A percentile compares a stretch with the other conserved stretches of the same genome.
These are phyloP conservation scores for Suillus placidus DNA, from an alignment of 768 basidiomycete species.

Conservation along the genomic window DNA sequence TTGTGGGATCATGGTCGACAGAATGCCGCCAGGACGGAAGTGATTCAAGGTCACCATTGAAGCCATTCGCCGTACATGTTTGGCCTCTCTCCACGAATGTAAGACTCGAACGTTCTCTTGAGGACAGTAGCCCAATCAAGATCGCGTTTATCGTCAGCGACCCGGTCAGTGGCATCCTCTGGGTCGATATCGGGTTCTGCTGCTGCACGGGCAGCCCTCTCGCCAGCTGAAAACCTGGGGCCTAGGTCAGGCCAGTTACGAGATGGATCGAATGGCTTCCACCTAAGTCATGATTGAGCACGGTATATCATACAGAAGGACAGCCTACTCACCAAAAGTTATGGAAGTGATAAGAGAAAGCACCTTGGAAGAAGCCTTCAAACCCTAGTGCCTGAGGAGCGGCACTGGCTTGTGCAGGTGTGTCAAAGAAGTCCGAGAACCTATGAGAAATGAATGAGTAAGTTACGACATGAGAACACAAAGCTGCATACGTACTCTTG, in stretches of 20 bases:
- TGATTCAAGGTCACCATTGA: constrained; percentile 43
- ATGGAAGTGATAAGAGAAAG: constrained; percentile 96
- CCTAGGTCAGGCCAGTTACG: constrained; percentile 98
- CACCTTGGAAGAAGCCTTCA: constrained; percentile 94
- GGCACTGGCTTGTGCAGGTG: constrained; percentile 70
- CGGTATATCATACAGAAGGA: background rate
- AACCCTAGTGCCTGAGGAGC: constrained; percentile 89
- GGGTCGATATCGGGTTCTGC: constrained; percentile 34
- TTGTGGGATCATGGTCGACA: constrained; percentile 23
- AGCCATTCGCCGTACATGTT: constrained; percentile 95
- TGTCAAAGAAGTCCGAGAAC: constrained; percentile 88
- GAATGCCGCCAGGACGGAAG: constrained; percentile 10
- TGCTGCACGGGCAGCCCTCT: constrained; percentile 62
- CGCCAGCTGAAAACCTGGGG: constrained; percentile 71
- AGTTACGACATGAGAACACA: background rate
- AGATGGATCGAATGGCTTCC: constrained; percentile 90
- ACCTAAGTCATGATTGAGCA: constrained; percentile 53
- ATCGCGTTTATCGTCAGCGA: constrained; percentile 74
- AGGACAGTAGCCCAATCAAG: constrained; percentile 92
- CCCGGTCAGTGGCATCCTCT: constrained; percentile 43
- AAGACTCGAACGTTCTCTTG: constrained; percentile 94
- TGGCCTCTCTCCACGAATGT: constrained; percentile 86
- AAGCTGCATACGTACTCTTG: constrained; percentile 56
- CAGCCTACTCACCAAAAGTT: constrained; percentile 73
- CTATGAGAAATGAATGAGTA: constrained; percentile 40